Evolutionary conservation across 106 monocot genomes (phyloP), one percentile per base, ranked within the genome.

Genomic region (Platanthera zijinensis): DNA sequence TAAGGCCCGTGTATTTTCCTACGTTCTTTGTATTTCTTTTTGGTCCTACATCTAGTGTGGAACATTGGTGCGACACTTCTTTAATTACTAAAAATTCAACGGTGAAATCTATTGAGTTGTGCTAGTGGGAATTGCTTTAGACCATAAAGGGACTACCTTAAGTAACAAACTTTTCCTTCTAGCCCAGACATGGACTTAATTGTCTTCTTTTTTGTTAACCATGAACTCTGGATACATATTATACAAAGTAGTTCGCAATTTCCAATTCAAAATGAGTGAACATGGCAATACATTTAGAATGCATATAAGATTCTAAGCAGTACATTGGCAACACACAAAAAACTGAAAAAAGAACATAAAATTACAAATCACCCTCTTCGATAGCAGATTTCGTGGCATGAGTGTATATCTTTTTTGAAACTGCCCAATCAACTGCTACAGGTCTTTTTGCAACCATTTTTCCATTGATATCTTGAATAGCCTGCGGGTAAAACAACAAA

Each of bases 341-440:
- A 56, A 48, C 3, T 32, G 8, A 80, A 19, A 46, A 19, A 46
- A 51, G 18, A 61, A 76, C 45, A n/a, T 5, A 17, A 19, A 10
- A 11, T 13, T 48, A 71, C 17, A 67, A 74, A 59, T 78, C 82
- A 93, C 91, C 97, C 76, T 87, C 82, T 76, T 83, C 57, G 50
- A 79, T 51, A 72, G 79, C 54, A 25, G 82, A 62, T 79, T 82
- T 80, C 68, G 79, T 69, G 69, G 88, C 89, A 82, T 56, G 77
- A 72, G 84, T 80, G 85, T 88, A 99, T 77, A 86, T 80, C 76
- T 87, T 99, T 79, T 99, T 99, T 69, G 92, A 78, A 54, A 94
- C 79, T 73, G 99, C 91, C 99, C 99, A 99, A 83, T 99, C 99
- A 85, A 99, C 92, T 80, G 94, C 94, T 59, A 99, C 66, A 66